phyloP scores from a whole-genome alignment of 768 basidiomycete genomes.

The Mycena crocata region DNA sequence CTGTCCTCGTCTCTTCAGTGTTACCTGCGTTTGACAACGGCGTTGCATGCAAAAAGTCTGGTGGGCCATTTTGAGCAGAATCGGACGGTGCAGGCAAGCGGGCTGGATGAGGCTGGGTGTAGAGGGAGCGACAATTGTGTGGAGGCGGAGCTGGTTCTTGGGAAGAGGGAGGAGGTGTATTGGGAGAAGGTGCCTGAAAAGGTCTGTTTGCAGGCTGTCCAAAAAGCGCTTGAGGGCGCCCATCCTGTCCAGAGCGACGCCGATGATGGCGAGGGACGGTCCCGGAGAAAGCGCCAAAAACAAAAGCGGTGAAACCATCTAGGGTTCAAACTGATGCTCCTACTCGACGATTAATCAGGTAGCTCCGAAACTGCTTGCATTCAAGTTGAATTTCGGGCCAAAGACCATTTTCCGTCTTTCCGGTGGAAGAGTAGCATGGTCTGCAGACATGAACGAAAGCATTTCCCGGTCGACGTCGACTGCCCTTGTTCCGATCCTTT shows the following conservation, averaged over 20 bases:
- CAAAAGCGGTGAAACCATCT: slow-evolving; percentile 14
- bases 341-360: no score
- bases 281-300: slow-evolving; percentile 20
- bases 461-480: no score
- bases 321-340: no score
- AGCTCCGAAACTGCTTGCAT: no score
- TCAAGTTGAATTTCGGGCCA: no score
- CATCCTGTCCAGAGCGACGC: background rate
- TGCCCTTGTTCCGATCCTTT: no score
- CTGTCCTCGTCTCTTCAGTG: slow-evolving; percentile 59
- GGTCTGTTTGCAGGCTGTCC: slow-evolving; percentile 70
- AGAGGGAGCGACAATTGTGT: slow-evolving; percentile 41
- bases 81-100: slow-evolving; percentile 55
- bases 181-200: slow-evolving; percentile 87
- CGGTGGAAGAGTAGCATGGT: no score
- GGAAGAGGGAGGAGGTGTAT: slow-evolving; percentile 76
- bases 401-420: background rate
- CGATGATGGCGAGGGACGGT: slow-evolving; percentile 7
- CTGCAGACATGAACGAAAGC: no score
- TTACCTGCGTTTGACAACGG: slow-evolving; percentile 73
- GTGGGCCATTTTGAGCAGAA: slow-evolving; percentile 55
- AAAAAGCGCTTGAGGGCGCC: slow-evolving; percentile 46
- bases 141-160: slow-evolving; percentile 66
- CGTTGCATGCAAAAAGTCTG: slow-evolving; percentile 58
- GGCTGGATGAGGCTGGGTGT: slow-evolving; percentile 66